Percentiles rank a stretch among this genome's conserved stretches.
Evolutionary conservation across 2,329 filamentous ascomycete species (phyloP).

Genomic region (Aaosphaeria arxii): DNA sequence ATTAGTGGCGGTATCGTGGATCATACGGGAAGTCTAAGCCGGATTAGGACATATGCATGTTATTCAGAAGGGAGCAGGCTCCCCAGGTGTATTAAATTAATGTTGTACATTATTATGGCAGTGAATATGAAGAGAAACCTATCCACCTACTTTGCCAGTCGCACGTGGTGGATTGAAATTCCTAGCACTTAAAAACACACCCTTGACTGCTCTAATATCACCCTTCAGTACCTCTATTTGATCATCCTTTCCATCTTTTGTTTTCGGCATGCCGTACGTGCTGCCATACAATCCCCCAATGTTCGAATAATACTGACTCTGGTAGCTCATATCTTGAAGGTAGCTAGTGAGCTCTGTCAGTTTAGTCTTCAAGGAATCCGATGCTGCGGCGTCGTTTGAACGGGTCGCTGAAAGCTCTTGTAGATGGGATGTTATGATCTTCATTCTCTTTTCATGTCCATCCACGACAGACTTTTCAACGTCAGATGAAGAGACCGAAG

Average conservation of each 20-base stretch:
- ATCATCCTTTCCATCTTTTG: slow-evolving; percentile 61
- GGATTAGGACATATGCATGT: no score
- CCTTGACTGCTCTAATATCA: slow-evolving; percentile 77
- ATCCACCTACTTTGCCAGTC: slow-evolving; percentile 4
- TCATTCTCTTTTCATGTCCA: slow-evolving; percentile 45
- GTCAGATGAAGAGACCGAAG: slow-evolving; percentile 20
- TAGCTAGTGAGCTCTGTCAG: slow-evolving; percentile 60
- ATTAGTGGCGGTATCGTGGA: no score
- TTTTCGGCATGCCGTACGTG: slow-evolving; percentile 23
- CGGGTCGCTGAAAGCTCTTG: slow-evolving; percentile 49
- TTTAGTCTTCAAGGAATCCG: slow-evolving; percentile 48
- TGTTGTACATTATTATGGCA: no score
- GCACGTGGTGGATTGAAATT: slow-evolving; percentile 56
- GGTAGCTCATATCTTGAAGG: slow-evolving; percentile 48
- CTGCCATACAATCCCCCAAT: slow-evolving; percentile 33
- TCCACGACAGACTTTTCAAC: slow-evolving; percentile 27
- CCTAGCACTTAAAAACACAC: slow-evolving; percentile 69
- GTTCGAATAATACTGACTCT: slow-evolving; percentile 42
- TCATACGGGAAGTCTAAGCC: no score
- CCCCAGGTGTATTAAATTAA: no score
- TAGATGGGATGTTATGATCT: slow-evolving; percentile 52
- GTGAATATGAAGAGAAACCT: no score
- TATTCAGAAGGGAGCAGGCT: no score
- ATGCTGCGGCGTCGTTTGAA: slow-evolving; percentile 49
- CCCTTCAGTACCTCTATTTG: slow-evolving; percentile 71